Conservation (phyloP, 2,329 filamentous ascomycete genomes). For the Paramyrothecium sp. region DNA sequence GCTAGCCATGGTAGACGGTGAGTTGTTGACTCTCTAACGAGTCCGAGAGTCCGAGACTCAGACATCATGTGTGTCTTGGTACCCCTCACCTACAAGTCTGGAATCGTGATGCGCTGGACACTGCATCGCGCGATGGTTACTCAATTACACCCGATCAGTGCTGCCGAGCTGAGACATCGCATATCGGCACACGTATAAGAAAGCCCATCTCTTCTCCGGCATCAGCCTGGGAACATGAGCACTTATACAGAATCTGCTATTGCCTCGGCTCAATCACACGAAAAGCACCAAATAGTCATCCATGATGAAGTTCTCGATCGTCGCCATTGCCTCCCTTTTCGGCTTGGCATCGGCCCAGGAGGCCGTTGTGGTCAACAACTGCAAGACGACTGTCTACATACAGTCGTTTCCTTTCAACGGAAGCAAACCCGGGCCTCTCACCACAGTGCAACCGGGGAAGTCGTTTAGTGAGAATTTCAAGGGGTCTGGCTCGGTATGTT, state of each 20-base stretch:
- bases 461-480: slow-evolving; percentile 33
- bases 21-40: no score
- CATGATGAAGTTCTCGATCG: slow-evolving; percentile 25
- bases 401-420: slow-evolving; percentile 35
- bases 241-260: not conserved
- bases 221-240: no score
- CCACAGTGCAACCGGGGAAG: slow-evolving; percentile 28
- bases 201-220: no score
- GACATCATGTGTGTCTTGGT: no score
- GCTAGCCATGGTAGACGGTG: no score
- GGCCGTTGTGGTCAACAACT: slow-evolving; percentile 35
- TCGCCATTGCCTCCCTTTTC: slow-evolving; percentile 27
- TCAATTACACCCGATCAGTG: no score
- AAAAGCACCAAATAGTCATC: not conserved
- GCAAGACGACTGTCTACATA: slow-evolving; percentile 29
- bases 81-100: no score
- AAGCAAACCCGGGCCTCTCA: slow-evolving; percentile 26
- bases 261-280: not conserved
- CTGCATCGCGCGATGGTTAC: no score
- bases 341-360: slow-evolving; percentile 30
- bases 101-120: no score
- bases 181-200: no score
- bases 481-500: slow-evolving; percentile 32
- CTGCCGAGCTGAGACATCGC: no score
- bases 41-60: no score